Base-by-base conservation (phyloP, 31 red algal genomes). In the Bonnemaisonia californica region DNA sequence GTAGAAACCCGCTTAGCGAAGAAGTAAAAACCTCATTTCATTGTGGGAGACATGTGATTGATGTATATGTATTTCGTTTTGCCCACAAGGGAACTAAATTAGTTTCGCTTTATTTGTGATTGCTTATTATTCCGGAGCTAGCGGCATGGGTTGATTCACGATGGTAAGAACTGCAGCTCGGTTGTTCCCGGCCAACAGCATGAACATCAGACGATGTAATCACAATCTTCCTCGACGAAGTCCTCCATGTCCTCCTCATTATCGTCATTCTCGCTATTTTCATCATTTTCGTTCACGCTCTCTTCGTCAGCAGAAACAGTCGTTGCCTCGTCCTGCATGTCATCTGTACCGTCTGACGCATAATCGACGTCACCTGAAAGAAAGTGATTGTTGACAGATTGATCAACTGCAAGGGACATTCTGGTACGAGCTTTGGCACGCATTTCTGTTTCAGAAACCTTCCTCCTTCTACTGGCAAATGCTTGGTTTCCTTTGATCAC, bases 211-310 rank as follows among this genome's bases (percentile, higher is more conserved):
- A 11, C 45, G 45, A 51, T 51, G 16, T 51, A 51, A 74, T 24
- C 41, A 48, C 69, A 28, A 54, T 30, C 62, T 0, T 68, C 78
- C 13, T 69, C 62, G 18, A 65, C 63, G 31, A 28, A 21, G 13
- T 81, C 78, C 62, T 84, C 80, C 3, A 45, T 41, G 39, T 60
- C 34, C 13, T 84, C 81, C 21, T 74, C 69, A 40, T 54, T 58
- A 41, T 74, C 69, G 5, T 42, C 23, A 32, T 54, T 7, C 32
- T 74, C 68, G 22, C 31, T 47, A 75, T 61, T 40, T 32, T 62
- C 22, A 47, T 75, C 81, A 54, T 33, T 38, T 21, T 83, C 80
- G 18, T 38, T 41, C 21, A 56, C 62, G 18, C 45, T 30, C 36
- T 69, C 64, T 27, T 37, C 23, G 36, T 22, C 38, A n/a, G n/a